Conservation (phyloP, 1,139 yeast genomes). For the Arxiozyma telluris region DNA sequence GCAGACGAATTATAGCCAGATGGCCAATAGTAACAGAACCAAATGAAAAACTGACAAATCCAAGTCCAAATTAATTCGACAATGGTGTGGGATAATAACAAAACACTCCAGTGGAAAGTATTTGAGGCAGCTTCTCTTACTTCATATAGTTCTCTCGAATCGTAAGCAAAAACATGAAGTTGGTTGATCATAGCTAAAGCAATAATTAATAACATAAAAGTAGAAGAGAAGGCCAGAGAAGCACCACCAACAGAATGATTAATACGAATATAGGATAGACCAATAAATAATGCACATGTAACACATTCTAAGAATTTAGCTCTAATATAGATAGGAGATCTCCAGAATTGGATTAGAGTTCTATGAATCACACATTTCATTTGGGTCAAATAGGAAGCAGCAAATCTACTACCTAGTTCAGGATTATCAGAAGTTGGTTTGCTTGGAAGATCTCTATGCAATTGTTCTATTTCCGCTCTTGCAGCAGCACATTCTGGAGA, state of each 20-base stretch:
- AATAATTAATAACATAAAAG: conserved; percentile 48
- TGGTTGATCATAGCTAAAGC: conserved; percentile 52
- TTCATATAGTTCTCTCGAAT: conserved; percentile 47
- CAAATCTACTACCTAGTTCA: conserved; percentile 30
- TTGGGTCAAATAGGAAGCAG: conserved; percentile 35
- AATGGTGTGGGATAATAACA: conserved; percentile 35
- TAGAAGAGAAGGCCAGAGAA: conserved; percentile 42
- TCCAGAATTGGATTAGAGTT: conserved; percentile 40
- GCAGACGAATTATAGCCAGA: conserved; percentile 34
- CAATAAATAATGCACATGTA: conserved; percentile 42
- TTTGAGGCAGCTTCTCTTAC: conserved; percentile 54
- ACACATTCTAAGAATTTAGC: conserved; percentile 42
- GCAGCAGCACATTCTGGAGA: conserved; percentile 36
- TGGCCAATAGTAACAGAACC: conserved; percentile 37
- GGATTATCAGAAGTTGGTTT: conserved; percentile 28
- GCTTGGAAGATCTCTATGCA: conserved; percentile 24
- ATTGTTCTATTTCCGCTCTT: conserved; percentile 33
- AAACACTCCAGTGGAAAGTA: conserved; percentile 51
- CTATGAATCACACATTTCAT: conserved; percentile 36
- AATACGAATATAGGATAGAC: conserved; percentile 42
- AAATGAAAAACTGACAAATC: conserved; percentile 36
- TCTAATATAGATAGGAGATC: conserved; percentile 43
- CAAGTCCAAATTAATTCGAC: conserved; percentile 41
- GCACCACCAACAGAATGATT: conserved; percentile 39
- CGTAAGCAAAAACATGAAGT: conserved; percentile 39